These are phyloP conservation scores for Fusarium metavorans DNA, from an alignment of 2,329 filamentous ascomycete species.

Conservation along the genomic window DNA sequence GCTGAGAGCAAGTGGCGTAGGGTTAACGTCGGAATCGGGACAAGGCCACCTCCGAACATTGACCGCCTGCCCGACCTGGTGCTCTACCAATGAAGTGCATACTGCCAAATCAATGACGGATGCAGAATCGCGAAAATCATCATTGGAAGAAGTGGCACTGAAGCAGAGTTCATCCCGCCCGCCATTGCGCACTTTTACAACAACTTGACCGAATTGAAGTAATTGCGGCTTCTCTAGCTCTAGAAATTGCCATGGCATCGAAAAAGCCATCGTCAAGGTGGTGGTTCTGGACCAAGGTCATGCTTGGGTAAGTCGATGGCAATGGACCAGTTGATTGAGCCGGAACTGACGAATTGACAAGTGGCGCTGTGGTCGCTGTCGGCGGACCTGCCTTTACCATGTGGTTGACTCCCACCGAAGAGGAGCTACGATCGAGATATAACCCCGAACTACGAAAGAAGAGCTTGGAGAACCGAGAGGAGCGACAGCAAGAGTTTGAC, in stretches of 20 bases:
- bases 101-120: conserved; percentile 48
- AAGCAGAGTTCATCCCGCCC: conserved; percentile 2
- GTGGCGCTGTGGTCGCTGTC: conserved; percentile 77
- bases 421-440: conserved; percentile 92
- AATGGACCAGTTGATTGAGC: conserved; percentile 19
- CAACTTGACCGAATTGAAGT: background rate
- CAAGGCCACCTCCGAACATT: conserved; percentile 18
- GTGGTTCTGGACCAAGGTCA: conserved; percentile 76
- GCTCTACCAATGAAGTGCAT: conserved; percentile 26
- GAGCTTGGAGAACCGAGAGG: conserved; percentile 81
- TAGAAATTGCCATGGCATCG: conserved; percentile 46
- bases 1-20: background rate
- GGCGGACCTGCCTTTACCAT: conserved; percentile 88
- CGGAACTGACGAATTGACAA: conserved; percentile 52
- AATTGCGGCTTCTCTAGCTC: background rate
- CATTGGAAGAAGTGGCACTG: conserved; percentile 40
- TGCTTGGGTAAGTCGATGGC: conserved; percentile 68
- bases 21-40: conserved; percentile 15
- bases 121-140: conserved; percentile 45
- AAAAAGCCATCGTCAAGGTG: conserved; percentile 64
- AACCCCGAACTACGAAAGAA: conserved; percentile 94
- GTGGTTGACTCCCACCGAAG: conserved; percentile 85
- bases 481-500: conserved; percentile 87
- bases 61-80: conserved; percentile 41
- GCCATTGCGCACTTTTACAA: background rate